Evolutionary conservation across 306 rosid genomes (phyloP).

Genomic region (Abrus pulchellus): DNA sequence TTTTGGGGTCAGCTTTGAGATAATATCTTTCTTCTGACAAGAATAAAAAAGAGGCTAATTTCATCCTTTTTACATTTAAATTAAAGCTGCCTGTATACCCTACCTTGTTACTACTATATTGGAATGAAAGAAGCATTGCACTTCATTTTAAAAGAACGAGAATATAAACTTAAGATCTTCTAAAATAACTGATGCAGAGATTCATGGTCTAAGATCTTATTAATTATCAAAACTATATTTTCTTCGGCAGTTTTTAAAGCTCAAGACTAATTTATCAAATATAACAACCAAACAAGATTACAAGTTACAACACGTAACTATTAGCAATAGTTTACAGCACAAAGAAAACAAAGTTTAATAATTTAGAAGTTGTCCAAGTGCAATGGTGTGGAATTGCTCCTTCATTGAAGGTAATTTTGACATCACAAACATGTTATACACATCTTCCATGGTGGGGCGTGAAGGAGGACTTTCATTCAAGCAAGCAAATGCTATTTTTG

Average conservation of each 20-base stretch:
- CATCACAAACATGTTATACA: constrained; percentile 40
- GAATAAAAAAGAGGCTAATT: not conserved
- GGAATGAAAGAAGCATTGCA: not conserved
- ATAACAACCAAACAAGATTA: not conserved
- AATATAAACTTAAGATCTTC: too few species aligned
- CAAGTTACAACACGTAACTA: not conserved
- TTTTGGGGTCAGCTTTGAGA: too few species aligned
- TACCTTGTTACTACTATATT: not conserved
- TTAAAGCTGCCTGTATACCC: not conserved
- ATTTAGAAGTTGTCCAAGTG: constrained; percentile 42
- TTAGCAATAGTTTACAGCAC: not conserved
- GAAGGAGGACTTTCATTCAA: constrained; percentile 41
- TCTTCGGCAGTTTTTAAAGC: not conserved
- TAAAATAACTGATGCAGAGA: too few species aligned
- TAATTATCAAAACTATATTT: too few species aligned
- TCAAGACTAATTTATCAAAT: not conserved
- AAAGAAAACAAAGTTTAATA: constrained; percentile 14
- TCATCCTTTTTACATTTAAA: not conserved
- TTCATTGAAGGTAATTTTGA: not conserved
- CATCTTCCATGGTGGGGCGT: constrained; percentile 50
- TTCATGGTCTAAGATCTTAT: too few species aligned
- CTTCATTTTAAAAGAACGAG: too few species aligned
- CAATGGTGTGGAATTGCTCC: constrained; percentile 25
- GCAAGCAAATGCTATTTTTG: constrained; percentile 45
- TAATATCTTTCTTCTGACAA: not conserved